phyloP scores from a whole-genome alignment of 179 eudicot genomes.

The Vitellaria paradoxa region DNA sequence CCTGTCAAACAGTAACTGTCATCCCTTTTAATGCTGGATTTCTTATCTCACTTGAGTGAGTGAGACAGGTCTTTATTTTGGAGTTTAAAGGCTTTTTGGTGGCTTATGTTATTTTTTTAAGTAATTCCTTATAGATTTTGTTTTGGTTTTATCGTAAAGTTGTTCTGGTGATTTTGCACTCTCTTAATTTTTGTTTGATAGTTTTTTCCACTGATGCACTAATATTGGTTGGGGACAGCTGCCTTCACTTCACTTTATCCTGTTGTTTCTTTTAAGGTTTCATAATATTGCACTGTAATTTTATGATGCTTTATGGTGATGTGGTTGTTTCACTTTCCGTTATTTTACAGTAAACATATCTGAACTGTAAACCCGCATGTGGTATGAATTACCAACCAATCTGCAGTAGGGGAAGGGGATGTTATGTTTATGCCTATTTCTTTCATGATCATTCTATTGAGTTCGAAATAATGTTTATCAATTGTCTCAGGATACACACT shows the following conservation, averaged over 20 bases:
- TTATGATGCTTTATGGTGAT: neutral
- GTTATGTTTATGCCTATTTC: neutral
- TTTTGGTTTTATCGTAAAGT: neutral
- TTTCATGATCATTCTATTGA: neutral
- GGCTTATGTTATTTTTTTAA: neutral
- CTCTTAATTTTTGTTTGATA: neutral
- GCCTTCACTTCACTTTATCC: neutral
- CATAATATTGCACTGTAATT: neutral
- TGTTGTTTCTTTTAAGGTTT: conserved; percentile 2
- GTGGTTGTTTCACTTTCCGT: neutral
- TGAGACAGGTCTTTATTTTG: no score
- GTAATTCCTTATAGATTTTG: no score
- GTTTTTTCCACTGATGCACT: no score
- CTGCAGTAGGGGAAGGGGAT: neutral
- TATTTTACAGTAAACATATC: neutral
- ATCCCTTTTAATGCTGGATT: no score
- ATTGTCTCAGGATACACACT: conserved; percentile 55
- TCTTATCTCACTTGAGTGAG: neutral
- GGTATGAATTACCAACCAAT: neutral
- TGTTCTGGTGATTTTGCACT: neutral
- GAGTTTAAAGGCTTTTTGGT: neutral
- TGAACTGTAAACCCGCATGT: neutral
- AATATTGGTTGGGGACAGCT: neutral
- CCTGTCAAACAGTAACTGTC: no score
- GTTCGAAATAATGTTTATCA: neutral